Evolutionary conservation across 2,329 filamentous ascomycete genomes (phyloP), one percentile per base, ranked within the genome.

Genomic region (Colletotrichum lentis): DNA sequence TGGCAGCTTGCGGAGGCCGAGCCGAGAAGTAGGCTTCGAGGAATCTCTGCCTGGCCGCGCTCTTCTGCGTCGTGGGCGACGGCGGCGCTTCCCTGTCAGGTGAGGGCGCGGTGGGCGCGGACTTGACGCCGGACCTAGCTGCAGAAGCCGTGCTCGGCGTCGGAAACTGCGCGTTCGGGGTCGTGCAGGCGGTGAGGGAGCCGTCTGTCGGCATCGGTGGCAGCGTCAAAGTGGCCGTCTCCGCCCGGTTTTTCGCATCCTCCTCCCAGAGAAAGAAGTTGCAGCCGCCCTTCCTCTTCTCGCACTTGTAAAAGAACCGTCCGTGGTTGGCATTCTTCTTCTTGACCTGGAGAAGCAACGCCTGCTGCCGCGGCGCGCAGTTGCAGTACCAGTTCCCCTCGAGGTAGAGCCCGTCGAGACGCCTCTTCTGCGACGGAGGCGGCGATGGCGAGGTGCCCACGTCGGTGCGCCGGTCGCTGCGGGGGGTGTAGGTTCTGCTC

Each of bases 181-280:
- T 50, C 20, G 57, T 27, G 3, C 43, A 16, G 22, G 39, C 39
- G n/a, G 39, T 11, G 1, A 41, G 24, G 2, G 46, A n/a, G 18
- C 14, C 54, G 1, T 50, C 47, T 47, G 49, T 24, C 41, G 65
- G 65, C 65, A 68, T 65, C 37, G 62, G 55, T 49, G 65, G 65
- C 43, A 68, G 20, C 24, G 43, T 68, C 65, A 65, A n/a, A 11
- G 62, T 68, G 24, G 52, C 22, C 11, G 27, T 62, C 18, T 43
- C 55, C n/a, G 62, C 62, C 35, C 65, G 37, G 14, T 65, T 60
- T 41, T 72, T 69, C 11, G 81, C 80, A 1, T 76, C 74, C 8
- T 83, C 78, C n/a, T 77, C 75, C 78, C 79, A 85, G 24, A 84
- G 71, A 66, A 83, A 85, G 72, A 85, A 83, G 7, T 72, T 62